phyloP scores from a whole-genome alignment of 2,329 filamentous ascomycete genomes.

The Aspergillus amoenus region DNA sequence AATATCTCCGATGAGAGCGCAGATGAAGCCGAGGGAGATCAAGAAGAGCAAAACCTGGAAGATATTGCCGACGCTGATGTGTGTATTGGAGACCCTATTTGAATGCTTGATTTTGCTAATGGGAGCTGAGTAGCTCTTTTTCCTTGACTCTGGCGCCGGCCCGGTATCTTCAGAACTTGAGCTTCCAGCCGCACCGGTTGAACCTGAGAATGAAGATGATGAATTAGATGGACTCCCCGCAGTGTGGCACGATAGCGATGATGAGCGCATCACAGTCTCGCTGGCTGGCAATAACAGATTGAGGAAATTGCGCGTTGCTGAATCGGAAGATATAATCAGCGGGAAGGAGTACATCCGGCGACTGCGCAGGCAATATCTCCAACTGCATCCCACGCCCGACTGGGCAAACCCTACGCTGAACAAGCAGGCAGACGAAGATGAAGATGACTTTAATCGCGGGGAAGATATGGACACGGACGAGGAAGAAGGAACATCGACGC shows the following conservation, averaged over 20 bases:
- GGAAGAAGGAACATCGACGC: slow-evolving; percentile 62
- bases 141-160: slow-evolving; percentile 68
- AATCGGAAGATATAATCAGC: slow-evolving; percentile 80
- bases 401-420: slow-evolving; percentile 56
- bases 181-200: slow-evolving; percentile 39
- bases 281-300: slow-evolving; percentile 72
- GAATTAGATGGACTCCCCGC: slow-evolving; percentile 31
- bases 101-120: not conserved
- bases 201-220: slow-evolving; percentile 36
- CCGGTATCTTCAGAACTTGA: slow-evolving; percentile 34
- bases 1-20: slow-evolving; percentile 31
- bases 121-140: slow-evolving; percentile 62
- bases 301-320: slow-evolving; percentile 77
- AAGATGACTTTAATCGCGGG: slow-evolving; percentile 45
- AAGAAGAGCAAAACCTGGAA: slow-evolving; percentile 54
- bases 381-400: slow-evolving; percentile 60
- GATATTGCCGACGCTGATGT: slow-evolving; percentile 73
- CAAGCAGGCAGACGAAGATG: slow-evolving; percentile 40
- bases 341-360: slow-evolving; percentile 82
- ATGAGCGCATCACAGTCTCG: slow-evolving; percentile 82
- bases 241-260: slow-evolving; percentile 90
- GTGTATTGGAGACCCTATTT: slow-evolving; percentile 23
- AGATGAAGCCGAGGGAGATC: slow-evolving; percentile 28
- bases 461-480: slow-evolving; percentile 57
- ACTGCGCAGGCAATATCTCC: slow-evolving; percentile 72